Conservation (phyloP, 163 green algal genomes). For the Scenedesmus sp. region DNA sequence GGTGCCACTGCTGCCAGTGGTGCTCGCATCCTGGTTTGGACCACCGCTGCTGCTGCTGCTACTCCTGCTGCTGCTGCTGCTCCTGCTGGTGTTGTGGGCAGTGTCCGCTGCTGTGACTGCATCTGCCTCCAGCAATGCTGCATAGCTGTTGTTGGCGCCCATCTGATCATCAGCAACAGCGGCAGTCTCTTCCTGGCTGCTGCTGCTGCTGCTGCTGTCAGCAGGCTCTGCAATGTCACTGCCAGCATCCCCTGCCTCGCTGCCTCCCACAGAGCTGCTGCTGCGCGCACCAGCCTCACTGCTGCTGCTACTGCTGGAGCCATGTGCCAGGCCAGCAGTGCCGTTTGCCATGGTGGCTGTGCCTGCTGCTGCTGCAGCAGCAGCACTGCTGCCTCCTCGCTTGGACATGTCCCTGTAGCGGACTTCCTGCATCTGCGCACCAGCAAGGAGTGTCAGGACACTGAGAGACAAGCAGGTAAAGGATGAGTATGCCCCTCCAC, state of each 20-base stretch:
- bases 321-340: neutral
- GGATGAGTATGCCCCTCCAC: neutral
- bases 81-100: neutral
- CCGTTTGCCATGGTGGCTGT: neutral
- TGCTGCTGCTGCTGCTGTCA: slow-evolving; percentile 34
- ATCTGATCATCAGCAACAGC: neutral
- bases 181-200: neutral
- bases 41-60: slow-evolving; percentile 5
- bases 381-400: slow-evolving; percentile 1
- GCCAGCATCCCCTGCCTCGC: neutral
- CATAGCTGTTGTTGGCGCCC: slow-evolving; percentile 3
- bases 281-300: neutral
- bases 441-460: neutral
- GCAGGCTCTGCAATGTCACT: neutral
- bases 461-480: neutral
- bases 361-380: slow-evolving; percentile 25
- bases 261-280: neutral
- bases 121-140: neutral
- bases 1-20: neutral
- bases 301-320: neutral
- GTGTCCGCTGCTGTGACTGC: neutral
- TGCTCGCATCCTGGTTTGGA: neutral
- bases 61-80: neutral
- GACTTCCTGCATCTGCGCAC: slow-evolving; percentile 34
- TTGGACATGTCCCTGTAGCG: slow-evolving; percentile 41